These are phyloP conservation scores for Hyaloperonospora arabidopsidis DNA, from an alignment of 352 stramenopile genomes.

Conservation along the genomic window DNA sequence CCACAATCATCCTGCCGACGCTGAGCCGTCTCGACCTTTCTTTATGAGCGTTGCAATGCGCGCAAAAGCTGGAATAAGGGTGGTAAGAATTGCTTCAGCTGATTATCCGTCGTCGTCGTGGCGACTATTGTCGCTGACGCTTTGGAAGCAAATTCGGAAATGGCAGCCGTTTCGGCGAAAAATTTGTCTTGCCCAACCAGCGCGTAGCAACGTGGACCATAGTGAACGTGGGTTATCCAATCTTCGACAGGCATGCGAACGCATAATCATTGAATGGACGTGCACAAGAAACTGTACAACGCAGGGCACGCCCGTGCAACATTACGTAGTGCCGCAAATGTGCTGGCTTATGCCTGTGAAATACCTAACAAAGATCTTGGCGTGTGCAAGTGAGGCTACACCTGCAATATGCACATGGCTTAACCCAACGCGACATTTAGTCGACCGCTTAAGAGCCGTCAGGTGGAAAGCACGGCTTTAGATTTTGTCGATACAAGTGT, in stretches of 20 bases:
- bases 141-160: slow-evolving; percentile 4
- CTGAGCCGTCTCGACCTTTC: slow-evolving; percentile 10
- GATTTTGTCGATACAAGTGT: too few relatives aligned
- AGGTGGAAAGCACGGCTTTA: too few relatives aligned
- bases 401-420: too few relatives aligned
- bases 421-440: too few relatives aligned
- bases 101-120: slow-evolving; percentile 2
- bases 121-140: background rate
- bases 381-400: too few relatives aligned
- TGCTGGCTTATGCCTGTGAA: too few relatives aligned
- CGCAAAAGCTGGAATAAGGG: background rate
- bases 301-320: too few relatives aligned
- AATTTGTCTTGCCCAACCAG: slow-evolving; percentile 10
- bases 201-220: background rate
- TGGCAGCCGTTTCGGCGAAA: background rate
- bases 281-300: slow-evolving; percentile 7
- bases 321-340: too few relatives aligned
- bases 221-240: slow-evolving; percentile 2
- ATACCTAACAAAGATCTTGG: too few relatives aligned
- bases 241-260: background rate
- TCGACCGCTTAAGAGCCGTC: too few relatives aligned
- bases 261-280: slow-evolving; percentile 25
- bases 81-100: background rate
- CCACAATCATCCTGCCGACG: slow-evolving; percentile 46
- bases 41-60: background rate